Evolutionary conservation across 2,329 filamentous ascomycete genomes (phyloP).

Genomic region (Botrytis deweyae): DNA sequence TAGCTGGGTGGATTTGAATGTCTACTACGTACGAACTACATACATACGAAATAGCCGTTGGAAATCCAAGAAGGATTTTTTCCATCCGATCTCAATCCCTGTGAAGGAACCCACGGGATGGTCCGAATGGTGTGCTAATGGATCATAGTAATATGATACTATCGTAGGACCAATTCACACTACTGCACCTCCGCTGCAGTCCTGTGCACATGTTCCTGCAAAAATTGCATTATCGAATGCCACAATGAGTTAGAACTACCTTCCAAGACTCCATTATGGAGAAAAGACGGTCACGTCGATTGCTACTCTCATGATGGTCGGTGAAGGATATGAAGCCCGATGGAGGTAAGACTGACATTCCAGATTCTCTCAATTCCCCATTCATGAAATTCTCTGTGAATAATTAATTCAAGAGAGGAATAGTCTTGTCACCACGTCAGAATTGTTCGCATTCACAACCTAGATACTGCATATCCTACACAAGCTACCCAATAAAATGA

Average conservation of each 20-base stretch:
- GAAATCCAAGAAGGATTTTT: neutral
- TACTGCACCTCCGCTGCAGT: neutral
- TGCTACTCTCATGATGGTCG: neutral
- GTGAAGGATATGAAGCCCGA: neutral
- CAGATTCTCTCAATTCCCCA: neutral
- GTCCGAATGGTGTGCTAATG: neutral
- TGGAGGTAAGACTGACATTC: neutral
- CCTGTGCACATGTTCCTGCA: slow-evolving; percentile 16
- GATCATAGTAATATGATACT: neutral
- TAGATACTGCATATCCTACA: neutral
- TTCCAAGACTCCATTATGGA: neutral
- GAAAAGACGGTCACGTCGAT: neutral
- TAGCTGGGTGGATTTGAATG: neutral
- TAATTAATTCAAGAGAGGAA: neutral
- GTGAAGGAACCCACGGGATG: neutral
- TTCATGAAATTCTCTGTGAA: neutral
- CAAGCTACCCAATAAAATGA: neutral
- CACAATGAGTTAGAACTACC: neutral
- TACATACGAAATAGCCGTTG: neutral
- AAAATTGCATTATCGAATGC: slow-evolving; percentile 4
- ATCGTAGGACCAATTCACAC: neutral
- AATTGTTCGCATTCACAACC: neutral
- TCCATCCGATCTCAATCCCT: neutral
- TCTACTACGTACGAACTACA: neutral
- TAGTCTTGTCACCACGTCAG: slow-evolving; percentile 13